Conservation (phyloP, 352 stramenopile genomes). For the Globisporangium nagaii region DNA sequence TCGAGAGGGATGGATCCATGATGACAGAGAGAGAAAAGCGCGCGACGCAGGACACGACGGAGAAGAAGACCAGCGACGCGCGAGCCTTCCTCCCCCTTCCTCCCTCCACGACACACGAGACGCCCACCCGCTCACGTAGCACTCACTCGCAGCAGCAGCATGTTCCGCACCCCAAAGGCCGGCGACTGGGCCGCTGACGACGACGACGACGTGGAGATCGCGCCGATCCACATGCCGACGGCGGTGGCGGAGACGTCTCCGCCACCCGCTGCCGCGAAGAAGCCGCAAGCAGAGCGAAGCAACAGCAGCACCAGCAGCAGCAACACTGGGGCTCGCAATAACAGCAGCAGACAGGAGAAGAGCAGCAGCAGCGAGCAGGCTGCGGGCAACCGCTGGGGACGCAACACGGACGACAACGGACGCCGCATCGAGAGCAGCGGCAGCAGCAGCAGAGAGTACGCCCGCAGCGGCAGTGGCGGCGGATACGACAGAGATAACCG, state of each 20-base stretch:
- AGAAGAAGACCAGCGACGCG: too few relatives aligned
- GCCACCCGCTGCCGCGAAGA: constrained; percentile 10
- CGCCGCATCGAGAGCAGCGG: constrained; percentile 15
- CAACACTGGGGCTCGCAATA: constrained; percentile 1
- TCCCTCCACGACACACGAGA: too few relatives aligned
- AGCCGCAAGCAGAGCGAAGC: background rate
- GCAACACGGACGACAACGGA: constrained; percentile 8
- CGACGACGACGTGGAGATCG: constrained; percentile 60
- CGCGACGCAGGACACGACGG: too few relatives aligned
- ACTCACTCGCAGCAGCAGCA: constrained; percentile 21
- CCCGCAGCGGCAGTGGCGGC: background rate
- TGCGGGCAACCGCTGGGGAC: constrained; percentile 7
- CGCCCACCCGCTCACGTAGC: too few relatives aligned
- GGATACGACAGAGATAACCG: background rate
- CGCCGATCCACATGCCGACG: constrained; percentile 1
- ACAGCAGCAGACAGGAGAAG: constrained; percentile 5
- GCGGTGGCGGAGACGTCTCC: constrained; percentile 6
- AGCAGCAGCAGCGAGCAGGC: background rate
- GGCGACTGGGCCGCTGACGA: constrained; percentile 77
- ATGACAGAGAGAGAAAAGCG: too few relatives aligned
- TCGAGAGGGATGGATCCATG: too few relatives aligned
- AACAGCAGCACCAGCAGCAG: background rate
- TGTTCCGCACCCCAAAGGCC: constrained; percentile 67
- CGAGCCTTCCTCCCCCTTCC: too few relatives aligned
- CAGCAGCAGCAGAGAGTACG: constrained; percentile 9